phyloP scores from a whole-genome alignment of 768 basidiomycete genomes.

The Mycena vitilis region DNA sequence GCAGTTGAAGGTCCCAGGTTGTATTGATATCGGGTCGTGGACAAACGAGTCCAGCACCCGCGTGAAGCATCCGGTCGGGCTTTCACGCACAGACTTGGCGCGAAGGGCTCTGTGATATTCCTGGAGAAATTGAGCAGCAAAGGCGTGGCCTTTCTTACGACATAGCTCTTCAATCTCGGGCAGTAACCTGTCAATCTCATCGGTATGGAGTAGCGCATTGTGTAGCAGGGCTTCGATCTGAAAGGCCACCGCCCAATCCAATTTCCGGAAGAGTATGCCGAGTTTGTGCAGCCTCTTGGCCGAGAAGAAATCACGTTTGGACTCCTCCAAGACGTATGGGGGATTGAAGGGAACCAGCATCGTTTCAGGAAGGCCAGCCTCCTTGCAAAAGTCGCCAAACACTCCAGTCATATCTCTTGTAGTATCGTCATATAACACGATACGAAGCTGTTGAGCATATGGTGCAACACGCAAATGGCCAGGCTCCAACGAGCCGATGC shows the following conservation, averaged over 20 bases:
- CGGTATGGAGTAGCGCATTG: conserved; percentile 71
- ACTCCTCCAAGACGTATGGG: conserved; percentile 61
- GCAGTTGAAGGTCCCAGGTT: conserved; percentile 66
- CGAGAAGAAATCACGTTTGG: conserved; percentile 62
- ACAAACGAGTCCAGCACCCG: conserved; percentile 47
- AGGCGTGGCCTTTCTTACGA: conserved; percentile 39
- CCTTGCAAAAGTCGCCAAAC: conserved; percentile 66
- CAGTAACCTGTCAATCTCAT: conserved; percentile 62
- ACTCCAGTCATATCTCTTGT: conserved; percentile 57
- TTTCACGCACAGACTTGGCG: conserved; percentile 51
- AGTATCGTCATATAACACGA: conserved; percentile 65
- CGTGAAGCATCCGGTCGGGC: conserved; percentile 59
- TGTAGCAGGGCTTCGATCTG: conserved; percentile 79
- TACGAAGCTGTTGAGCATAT: conserved; percentile 77
- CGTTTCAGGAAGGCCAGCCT: conserved; percentile 54
- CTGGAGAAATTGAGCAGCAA: conserved; percentile 63
- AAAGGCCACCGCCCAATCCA: conserved; percentile 78
- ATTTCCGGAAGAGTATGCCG: conserved; percentile 53
- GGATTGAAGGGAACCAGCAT: conserved; percentile 47
- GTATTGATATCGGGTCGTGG: conserved; percentile 37
- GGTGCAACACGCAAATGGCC: conserved; percentile 71
- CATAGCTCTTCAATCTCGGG: conserved; percentile 57
- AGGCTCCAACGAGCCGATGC: conserved; percentile 68
- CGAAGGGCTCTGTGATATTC: conserved; percentile 63
- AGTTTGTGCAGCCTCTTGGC: conserved; percentile 59